phyloP scores from a whole-genome alignment of 768 basidiomycete genomes.

The Tricholomella constricta region DNA sequence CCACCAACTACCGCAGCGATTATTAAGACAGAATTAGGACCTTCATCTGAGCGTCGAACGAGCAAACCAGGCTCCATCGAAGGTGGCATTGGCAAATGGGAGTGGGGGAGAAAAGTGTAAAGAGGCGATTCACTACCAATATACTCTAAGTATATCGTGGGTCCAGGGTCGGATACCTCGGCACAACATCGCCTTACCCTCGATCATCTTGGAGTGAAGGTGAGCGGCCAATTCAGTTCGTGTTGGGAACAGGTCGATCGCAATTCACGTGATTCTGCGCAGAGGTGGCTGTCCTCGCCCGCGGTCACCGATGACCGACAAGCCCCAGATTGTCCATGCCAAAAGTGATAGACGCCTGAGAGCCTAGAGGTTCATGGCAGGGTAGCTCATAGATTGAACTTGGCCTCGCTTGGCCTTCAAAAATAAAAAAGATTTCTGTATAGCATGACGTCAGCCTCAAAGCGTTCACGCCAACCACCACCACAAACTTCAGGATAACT shows the following conservation, averaged over 20 bases:
- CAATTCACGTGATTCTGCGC: constrained; percentile 2
- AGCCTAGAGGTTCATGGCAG: too few species aligned
- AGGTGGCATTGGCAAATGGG: neutral
- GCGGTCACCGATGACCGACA: neutral
- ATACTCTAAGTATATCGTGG: neutral
- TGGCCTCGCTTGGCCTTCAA: neutral
- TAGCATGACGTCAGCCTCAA: constrained; percentile 1
- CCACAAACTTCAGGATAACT: neutral
- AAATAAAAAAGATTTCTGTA: neutral
- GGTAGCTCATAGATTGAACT: too few species aligned
- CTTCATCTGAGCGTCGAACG: neutral
- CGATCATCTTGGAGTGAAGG: neutral
- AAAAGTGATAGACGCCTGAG: neutral
- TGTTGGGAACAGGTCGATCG: neutral
- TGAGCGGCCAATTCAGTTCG: neutral
- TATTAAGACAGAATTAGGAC: neutral
- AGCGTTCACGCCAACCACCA: neutral
- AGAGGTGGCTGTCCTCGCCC: neutral
- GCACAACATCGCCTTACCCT: constrained; percentile 11
- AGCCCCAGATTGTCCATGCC: neutral
- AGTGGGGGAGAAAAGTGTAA: neutral
- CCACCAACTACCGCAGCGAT: neutral
- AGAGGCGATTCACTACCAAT: neutral
- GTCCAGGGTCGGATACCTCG: neutral
- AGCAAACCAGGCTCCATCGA: neutral